phyloP scores from a whole-genome alignment of 73 alveolate species.

The Stentor roeselii region DNA sequence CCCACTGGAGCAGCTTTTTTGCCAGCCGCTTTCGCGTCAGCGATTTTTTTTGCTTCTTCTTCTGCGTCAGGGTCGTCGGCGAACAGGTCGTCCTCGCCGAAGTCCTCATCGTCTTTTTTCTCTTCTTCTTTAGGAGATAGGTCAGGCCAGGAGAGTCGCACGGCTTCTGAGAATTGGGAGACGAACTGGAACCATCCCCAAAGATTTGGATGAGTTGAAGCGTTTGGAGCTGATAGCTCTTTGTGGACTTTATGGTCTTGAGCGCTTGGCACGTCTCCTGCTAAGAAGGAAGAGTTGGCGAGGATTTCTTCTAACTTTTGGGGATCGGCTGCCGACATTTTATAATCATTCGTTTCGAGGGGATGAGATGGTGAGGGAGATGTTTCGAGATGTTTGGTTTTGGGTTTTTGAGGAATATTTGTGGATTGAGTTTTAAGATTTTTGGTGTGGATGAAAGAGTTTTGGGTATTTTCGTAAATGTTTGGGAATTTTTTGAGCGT shows the following conservation, averaged over 20 bases:
- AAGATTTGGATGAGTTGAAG: slow-evolving; percentile 4
- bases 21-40: slow-evolving; percentile 30
- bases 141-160: slow-evolving; percentile 4
- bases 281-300: neutral
- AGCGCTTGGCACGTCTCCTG: slow-evolving; percentile 15
- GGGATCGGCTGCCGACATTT: slow-evolving; percentile 13
- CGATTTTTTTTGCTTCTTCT: slow-evolving; percentile 28
- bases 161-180: slow-evolving; percentile 4
- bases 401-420: no score
- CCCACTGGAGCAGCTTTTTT: slow-evolving; percentile 41
- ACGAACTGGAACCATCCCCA: slow-evolving; percentile 25
- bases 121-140: neutral
- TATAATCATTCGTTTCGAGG: no score
- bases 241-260: neutral
- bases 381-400: no score
- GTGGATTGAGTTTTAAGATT: no score
- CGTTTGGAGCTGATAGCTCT: neutral
- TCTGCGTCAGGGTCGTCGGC: slow-evolving; percentile 37
- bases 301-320: slow-evolving; percentile 12
- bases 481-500: no score
- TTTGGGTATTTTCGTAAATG: no score
- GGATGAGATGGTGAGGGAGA: no score
- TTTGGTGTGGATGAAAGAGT: no score
- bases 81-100: slow-evolving; percentile 28
- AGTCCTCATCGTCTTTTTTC: neutral